A percentile compares a stretch with the other conserved stretches of the same genome.
phyloP scores from a whole-genome alignment of 495 filamentous ascomycete species.

The Glonium stellatum region DNA sequence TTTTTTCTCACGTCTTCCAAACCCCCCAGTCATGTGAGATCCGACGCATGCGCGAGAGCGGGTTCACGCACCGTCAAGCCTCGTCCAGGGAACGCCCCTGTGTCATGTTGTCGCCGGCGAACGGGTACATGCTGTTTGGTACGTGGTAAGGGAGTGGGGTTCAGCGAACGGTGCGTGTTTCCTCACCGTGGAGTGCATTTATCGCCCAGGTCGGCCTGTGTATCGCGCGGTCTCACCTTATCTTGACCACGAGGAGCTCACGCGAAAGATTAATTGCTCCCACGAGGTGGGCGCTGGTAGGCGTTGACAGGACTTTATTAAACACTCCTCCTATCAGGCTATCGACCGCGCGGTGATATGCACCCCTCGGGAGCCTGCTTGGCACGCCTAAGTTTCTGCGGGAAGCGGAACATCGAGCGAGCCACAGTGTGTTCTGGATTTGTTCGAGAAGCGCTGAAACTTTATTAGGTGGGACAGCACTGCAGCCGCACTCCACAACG shows the following conservation, averaged over 20 bases:
- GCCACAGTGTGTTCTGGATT: slow-evolving; percentile 15
- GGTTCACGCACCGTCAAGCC: neutral
- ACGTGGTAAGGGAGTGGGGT: neutral
- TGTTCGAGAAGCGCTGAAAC: slow-evolving; percentile 15
- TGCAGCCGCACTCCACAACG: neutral
- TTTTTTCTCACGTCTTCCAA: neutral
- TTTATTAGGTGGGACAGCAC: too few species aligned
- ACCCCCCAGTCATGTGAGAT: neutral
- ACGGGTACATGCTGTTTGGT: neutral
- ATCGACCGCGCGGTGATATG: slow-evolving; percentile 9
- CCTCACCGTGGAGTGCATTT: neutral
- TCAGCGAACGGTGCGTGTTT: neutral
- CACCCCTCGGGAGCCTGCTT: slow-evolving; percentile 6
- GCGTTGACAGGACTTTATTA: slow-evolving; percentile 15
- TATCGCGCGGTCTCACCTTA: neutral
- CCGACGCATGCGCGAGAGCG: neutral
- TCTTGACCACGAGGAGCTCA: neutral
- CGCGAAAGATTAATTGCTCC: neutral
- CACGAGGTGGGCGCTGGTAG: neutral
- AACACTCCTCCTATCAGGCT: slow-evolving; percentile 15
- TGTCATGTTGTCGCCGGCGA: neutral
- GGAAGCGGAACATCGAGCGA: slow-evolving; percentile 2
- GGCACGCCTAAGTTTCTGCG: slow-evolving; percentile 9
- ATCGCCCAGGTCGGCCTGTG: neutral
- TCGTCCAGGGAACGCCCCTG: neutral